Conservation (phyloP, 345 rosid species). For the Populus alba region DNA sequence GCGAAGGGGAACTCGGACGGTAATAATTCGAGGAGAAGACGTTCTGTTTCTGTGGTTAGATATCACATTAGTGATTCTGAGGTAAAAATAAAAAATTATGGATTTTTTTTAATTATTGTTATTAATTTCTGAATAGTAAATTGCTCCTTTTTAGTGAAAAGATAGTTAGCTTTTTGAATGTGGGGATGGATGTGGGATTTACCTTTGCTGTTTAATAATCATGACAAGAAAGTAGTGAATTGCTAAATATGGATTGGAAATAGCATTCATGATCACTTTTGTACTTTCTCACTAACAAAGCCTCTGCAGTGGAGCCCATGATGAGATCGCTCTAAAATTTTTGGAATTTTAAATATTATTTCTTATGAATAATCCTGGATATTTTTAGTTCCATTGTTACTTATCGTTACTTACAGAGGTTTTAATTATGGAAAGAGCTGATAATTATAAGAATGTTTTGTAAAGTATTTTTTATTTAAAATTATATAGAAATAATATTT, state of each 20-base stretch:
- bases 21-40: conserved; percentile 49
- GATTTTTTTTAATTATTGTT: too few species aligned
- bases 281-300: not conserved
- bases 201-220: not conserved
- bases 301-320: not conserved
- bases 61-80: conserved; percentile 70
- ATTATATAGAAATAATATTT: too few species aligned
- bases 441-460: too few species aligned
- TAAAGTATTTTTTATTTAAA: too few species aligned
- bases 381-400: not conserved
- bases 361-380: not conserved
- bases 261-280: not conserved
- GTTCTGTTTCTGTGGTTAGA: conserved; percentile 72
- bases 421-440: too few species aligned
- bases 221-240: not conserved
- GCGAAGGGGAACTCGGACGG: conserved; percentile 43
- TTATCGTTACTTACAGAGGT: too few species aligned
- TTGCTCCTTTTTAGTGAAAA: not conserved
- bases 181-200: not conserved
- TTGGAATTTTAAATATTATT: not conserved
- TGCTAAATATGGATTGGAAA: not conserved
- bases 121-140: not conserved
- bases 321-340: not conserved
- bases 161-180: not conserved
- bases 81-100: conserved; percentile 31